Evolutionary conservation across 1,284 basidiomycete species (phyloP).

Genomic region (Inonotus obliquus): DNA sequence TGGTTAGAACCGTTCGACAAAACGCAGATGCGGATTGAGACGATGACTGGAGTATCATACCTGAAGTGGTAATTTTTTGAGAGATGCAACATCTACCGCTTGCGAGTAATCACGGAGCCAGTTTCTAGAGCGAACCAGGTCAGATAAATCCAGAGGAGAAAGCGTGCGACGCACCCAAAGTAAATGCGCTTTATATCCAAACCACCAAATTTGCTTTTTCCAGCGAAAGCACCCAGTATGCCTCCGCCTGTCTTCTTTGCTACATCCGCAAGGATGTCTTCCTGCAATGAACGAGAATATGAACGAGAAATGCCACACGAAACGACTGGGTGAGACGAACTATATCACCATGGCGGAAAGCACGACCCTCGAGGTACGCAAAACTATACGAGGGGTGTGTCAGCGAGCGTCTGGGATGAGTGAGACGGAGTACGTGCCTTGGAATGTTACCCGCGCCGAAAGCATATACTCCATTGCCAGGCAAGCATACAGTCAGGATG

Average conservation of each 20-base stretch:
- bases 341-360: slow-evolving; percentile 84
- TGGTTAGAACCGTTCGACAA: neutral
- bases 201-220: slow-evolving; percentile 62
- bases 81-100: slow-evolving; percentile 80
- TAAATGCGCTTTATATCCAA: slow-evolving; percentile 75
- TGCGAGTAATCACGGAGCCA: slow-evolving; percentile 78
- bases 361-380: slow-evolving; percentile 71
- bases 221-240: slow-evolving; percentile 49
- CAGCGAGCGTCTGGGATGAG: neutral
- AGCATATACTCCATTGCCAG: slow-evolving; percentile 55
- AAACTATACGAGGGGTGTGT: slow-evolving; percentile 37
- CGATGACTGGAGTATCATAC: slow-evolving; percentile 30
- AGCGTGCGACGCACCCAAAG: slow-evolving; percentile 51
- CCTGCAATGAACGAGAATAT: slow-evolving; percentile 34
- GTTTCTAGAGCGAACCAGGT: slow-evolving; percentile 41
- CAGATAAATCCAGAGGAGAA: neutral
- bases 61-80: slow-evolving; percentile 71
- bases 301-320: slow-evolving; percentile 5
- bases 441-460: slow-evolving; percentile 78
- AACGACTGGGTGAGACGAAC: slow-evolving; percentile 38
- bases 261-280: slow-evolving; percentile 62
- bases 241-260: slow-evolving; percentile 59
- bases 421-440: slow-evolving; percentile 38
- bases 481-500: slow-evolving; percentile 53
- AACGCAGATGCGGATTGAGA: neutral